Base-by-base conservation (phyloP, 345 rosid species). In the Heritiera littoralis region DNA sequence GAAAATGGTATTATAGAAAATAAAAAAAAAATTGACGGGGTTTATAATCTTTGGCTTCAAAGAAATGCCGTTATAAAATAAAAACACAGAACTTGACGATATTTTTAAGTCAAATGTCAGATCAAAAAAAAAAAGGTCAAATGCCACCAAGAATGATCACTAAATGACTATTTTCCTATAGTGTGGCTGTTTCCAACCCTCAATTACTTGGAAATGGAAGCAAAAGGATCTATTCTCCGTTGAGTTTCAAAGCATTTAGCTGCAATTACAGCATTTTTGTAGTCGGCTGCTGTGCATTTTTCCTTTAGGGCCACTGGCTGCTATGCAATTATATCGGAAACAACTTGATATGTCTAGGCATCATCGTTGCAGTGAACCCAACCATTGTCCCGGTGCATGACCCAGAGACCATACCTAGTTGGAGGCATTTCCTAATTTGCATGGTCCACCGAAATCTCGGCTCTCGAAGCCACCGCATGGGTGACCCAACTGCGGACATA, bases 401-500 rank as follows among this genome's bases (percentile, higher is more conserved):
- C 6, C 4, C 55, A 7, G 49, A 58, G 77, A 74, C 20, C 77
- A 74, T 9, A 38, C 48, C 46, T 28, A 48, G 75, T 15, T 3
- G 1, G 23, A 51, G 23, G 35, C 68, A 75, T 60, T 60, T 28
- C 6, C 7, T 63, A 17, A 45, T 76, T 14, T 9, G 56, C 41
- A 46, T 60, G 69, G 69, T 46, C 70, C 70, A 76, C 70, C 71
- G 2, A 15, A 64, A 46, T 75, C 67, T 46, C 40, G 58, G 17
- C 41, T 45, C 13, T 23, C 17, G 13, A 59, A 4, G 7, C 40
- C 68, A 28, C 67, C 45, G 10, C 78, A 75, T 43, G 43, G 64
- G 23, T 59, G 69, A 75, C 56, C 78, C 78, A 48, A 60, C 23
- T 3, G 23, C 60, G 13, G 69, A 76, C 79, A 64, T 64, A 60